Evolutionary conservation across 208 protist genomes (phyloP).

Genomic region (Dictyostelium gargantuum): DNA sequence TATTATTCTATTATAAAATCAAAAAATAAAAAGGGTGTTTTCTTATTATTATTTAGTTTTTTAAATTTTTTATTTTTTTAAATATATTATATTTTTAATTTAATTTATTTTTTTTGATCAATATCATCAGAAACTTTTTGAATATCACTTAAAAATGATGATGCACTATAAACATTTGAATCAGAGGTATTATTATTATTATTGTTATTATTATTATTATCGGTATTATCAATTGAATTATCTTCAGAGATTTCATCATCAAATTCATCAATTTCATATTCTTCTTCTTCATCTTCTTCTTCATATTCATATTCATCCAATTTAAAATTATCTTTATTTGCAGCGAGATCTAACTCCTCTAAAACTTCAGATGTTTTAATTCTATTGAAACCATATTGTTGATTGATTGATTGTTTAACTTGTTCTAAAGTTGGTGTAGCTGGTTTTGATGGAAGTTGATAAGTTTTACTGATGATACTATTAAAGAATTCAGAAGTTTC

Average conservation of each 20-base stretch:
- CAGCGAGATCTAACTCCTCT: neutral
- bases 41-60: no score
- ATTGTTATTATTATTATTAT: no score
- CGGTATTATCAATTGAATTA: no score
- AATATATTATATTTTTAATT: no score
- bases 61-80: no score
- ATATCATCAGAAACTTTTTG: neutral
- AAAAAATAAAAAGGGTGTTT: no score
- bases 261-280: neutral
- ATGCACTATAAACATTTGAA: neutral
- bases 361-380: neutral
- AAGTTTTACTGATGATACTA: neutral
- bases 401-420: neutral
- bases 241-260: no score
- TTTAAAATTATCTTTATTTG: no score
- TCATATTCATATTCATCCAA: no score
- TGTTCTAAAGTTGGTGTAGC: neutral
- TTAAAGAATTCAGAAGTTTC: neutral
- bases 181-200: no score
- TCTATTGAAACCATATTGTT: neutral
- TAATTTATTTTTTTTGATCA: no score
- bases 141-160: neutral
- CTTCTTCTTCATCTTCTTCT: neutral
- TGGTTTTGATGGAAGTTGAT: neutral
- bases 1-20: no score